Evolutionary conservation across 2,329 filamentous ascomycete genomes (phyloP).

Genomic region (Fusarium sp.): DNA sequence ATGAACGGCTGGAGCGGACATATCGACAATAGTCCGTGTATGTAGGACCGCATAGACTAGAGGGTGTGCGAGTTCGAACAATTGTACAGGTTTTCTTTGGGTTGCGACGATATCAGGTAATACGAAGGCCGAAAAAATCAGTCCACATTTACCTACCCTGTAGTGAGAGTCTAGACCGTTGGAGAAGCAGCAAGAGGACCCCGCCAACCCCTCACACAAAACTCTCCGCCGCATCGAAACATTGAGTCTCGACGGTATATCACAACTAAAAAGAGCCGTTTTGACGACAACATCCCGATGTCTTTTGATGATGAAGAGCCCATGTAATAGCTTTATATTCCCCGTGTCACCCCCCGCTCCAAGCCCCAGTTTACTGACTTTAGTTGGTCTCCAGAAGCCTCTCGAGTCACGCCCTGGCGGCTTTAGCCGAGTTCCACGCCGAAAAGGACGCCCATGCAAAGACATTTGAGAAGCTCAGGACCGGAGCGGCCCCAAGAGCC

Average conservation of each 20-base stretch:
- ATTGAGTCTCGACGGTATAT: background rate
- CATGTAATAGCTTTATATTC: constrained; percentile 53
- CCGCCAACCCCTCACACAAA: constrained; percentile 38
- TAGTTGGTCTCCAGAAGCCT: constrained; percentile 60
- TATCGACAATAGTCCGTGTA: constrained; percentile 47
- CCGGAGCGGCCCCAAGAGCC: constrained; percentile 33
- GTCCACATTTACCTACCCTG: constrained; percentile 32
- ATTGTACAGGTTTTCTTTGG: constrained; percentile 50
- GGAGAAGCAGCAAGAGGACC: constrained; percentile 19
- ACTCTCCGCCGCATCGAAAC: constrained; percentile 9
- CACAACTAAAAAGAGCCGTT: constrained; percentile 2
- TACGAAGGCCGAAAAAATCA: background rate
- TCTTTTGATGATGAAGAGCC: constrained; percentile 61
- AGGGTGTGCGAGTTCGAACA: constrained; percentile 48
- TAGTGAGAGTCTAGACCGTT: constrained; percentile 26
- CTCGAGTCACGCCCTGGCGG: constrained; percentile 74
- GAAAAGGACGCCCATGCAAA: constrained; percentile 77
- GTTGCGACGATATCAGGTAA: constrained; percentile 28
- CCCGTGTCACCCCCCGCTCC: background rate
- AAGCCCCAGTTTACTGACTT: constrained; percentile 21
- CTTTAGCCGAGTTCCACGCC: constrained; percentile 79
- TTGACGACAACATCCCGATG: constrained; percentile 41
- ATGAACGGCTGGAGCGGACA: constrained; percentile 36
- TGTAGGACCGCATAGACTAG: constrained; percentile 52
- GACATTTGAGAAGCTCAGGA: constrained; percentile 73